A percentile compares a stretch with the other conserved stretches of the same genome.
Conservation (phyloP, 257 asterid species). For the Thymus mandschuricus region DNA sequence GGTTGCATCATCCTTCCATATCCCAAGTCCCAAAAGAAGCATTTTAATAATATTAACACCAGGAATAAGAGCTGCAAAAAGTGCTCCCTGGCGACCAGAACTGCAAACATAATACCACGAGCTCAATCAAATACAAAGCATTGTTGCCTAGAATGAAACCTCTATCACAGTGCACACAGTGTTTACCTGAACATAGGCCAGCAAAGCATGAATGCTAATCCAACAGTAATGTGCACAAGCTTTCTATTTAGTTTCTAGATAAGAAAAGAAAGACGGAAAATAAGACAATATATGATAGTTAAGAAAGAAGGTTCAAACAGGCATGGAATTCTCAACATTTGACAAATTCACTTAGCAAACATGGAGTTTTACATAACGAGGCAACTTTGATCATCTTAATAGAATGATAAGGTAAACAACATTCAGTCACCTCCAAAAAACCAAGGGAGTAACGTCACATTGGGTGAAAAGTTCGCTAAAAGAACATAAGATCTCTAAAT, state of each 20-base stretch:
- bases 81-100: constrained; percentile 77
- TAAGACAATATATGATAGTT: neutral
- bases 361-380: neutral
- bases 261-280: constrained; percentile 1
- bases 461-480: neutral
- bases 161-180: constrained; percentile 15
- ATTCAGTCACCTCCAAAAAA: neutral
- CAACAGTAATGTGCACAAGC: constrained; percentile 83
- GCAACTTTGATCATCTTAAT: neutral
- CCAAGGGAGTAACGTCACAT: neutral
- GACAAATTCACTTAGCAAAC: neutral
- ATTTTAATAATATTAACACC: constrained; percentile 66
- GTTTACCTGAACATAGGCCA: constrained; percentile 99
- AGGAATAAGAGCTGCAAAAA: constrained; percentile 75
- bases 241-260: constrained; percentile 57
- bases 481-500: neutral
- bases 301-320: neutral
- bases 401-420: neutral
- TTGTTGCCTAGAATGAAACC: neutral
- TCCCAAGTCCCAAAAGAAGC: constrained; percentile 84
- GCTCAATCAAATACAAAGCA: constrained; percentile 29
- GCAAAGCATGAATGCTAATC: constrained; percentile 92
- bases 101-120: constrained; percentile 47
- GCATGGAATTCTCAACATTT: neutral
- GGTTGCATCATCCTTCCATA: constrained; percentile 83